Base-by-base conservation (phyloP, 2,329 filamentous ascomycete genomes). In the Xylariaceae sp. region DNA sequence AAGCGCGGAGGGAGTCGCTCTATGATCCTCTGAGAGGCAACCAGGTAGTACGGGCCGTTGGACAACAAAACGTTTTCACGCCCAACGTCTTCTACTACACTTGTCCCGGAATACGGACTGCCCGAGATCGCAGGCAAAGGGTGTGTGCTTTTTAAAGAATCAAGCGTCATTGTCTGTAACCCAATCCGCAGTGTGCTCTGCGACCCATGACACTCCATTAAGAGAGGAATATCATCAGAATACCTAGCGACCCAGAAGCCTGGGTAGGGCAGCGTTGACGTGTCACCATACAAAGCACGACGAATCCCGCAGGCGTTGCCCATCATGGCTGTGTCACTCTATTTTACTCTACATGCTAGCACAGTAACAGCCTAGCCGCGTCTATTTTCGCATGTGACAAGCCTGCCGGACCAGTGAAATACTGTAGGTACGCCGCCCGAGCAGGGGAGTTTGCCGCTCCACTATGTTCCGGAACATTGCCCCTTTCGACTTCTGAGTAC, bases 381-480 rank as follows among this genome's bases (percentile, higher is more conserved):
- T 54, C 47, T 53, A 50, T 53, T 51, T 54, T 54, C 29, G 56
- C 56, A 63, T 63, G 56, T 56, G 56, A 61, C 51, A 50, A 57
- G 48, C 49, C 56, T 52, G 43, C 20, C 44, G 32, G 53, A 18
- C 50, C 45, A 14, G n/a, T 26, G 32, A 16, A n/a, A n/a, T n/a
- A n/a, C n/a, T n/a, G 14, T 40, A 50, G 42, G 42, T 41, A 49
- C 41, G 43, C 37, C 42, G 51, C 40, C 44, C 26, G 41, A 40
- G 46, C 46, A 42, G 40, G 52, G 48, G 52, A 40, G 49, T 40
- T 59, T 41, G 59, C 61, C 64, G 61, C 64, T 67, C 65, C 65
- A 68, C 64, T 67, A 56, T 54, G 50, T 67, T 67, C 65, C 65
- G 66, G 63, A 67, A 66, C 56, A 57, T 62, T 68, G 56, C 65